These are phyloP conservation scores for Backusella circina DNA, from an alignment of 192 early-diverging fungal genomes.

Conservation along the genomic window DNA sequence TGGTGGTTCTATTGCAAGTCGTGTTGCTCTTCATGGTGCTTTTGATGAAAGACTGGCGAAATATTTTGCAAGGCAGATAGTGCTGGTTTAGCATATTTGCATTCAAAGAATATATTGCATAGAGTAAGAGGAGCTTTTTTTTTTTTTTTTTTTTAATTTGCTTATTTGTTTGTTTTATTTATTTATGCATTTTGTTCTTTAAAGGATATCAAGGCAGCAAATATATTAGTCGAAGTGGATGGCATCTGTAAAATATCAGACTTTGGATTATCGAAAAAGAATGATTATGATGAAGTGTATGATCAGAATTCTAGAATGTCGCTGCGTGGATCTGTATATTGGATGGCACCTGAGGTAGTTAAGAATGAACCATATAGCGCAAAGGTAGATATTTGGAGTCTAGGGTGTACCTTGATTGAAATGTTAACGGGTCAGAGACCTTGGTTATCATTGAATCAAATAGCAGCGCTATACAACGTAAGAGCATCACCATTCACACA, in stretches of 20 bases:
- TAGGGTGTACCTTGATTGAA: conserved; percentile 89
- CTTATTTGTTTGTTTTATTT: neutral
- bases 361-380: conserved; percentile 81
- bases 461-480: conserved; percentile 57
- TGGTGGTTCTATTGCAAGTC: conserved; percentile 84
- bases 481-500: neutral
- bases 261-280: conserved; percentile 95
- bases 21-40: conserved; percentile 71
- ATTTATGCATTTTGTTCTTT: neutral
- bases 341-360: conserved; percentile 97
- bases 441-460: conserved; percentile 57
- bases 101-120: conserved; percentile 73
- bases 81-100: conserved; percentile 84
- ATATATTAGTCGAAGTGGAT: conserved; percentile 76
- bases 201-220: conserved; percentile 82
- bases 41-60: conserved; percentile 70
- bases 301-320: conserved; percentile 49
- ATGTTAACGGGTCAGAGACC: conserved; percentile 93
- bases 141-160: neutral
- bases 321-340: conserved; percentile 69
- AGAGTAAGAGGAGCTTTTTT: conserved; percentile 39
- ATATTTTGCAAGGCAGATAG: conserved; percentile 82
- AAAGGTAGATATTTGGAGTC: conserved; percentile 93
- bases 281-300: conserved; percentile 42
- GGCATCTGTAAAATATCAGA: conserved; percentile 96